These are phyloP conservation scores for Trypethelium eluteriae DNA, from an alignment of 495 filamentous ascomycete genomes.

Conservation along the genomic window DNA sequence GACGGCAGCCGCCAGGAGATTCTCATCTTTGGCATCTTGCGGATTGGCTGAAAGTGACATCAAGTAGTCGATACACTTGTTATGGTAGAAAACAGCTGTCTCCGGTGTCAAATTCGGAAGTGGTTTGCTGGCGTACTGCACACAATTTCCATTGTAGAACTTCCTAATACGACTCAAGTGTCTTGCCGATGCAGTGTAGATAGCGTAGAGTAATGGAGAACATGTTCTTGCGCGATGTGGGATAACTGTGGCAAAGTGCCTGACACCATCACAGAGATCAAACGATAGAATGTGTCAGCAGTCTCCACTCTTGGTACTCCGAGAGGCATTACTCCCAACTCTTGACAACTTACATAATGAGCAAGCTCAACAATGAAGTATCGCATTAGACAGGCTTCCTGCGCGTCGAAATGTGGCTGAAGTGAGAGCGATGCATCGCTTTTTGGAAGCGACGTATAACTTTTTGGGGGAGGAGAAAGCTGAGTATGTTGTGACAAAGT, in stretches of 20 bases:
- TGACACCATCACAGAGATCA: conserved; percentile 19
- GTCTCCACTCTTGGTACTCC: too few species aligned
- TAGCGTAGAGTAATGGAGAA: conserved; percentile 22
- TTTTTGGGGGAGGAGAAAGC: neutral
- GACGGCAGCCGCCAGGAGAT: conserved; percentile 53
- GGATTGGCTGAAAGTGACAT: conserved; percentile 44
- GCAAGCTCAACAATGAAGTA: conserved; percentile 12
- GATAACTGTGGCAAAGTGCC: conserved; percentile 21
- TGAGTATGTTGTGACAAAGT: neutral
- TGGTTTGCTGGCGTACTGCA: too few species aligned
- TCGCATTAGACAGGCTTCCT: conserved; percentile 14
- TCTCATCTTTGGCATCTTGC: conserved; percentile 50
- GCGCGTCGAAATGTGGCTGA: neutral
- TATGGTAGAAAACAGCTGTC: conserved; percentile 18
- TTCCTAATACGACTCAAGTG: conserved; percentile 23
- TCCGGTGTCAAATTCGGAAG: neutral
- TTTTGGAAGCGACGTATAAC: neutral
- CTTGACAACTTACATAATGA: neutral
- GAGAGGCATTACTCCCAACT: neutral
- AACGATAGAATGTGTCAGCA: neutral
- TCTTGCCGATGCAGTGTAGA: conserved; percentile 22
- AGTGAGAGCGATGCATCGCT: neutral
- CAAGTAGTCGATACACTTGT: conserved; percentile 21
- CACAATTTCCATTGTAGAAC: conserved; percentile 10
- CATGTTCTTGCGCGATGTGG: conserved; percentile 21